phyloP scores from a whole-genome alignment of 2,329 filamentous ascomycete species.

The Cladophialophora carrionii region DNA sequence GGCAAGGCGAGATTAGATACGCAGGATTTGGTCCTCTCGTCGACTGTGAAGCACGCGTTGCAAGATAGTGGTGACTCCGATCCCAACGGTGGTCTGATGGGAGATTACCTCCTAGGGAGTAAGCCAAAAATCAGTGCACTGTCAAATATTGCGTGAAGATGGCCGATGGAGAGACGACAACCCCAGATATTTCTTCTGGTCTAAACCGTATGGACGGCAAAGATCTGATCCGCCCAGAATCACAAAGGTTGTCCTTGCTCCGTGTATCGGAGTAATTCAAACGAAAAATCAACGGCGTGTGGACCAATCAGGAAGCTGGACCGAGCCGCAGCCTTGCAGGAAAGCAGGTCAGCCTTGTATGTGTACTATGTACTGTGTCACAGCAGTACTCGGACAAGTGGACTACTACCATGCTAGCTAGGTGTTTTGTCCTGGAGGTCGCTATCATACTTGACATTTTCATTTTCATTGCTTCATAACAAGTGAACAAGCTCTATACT shows the following conservation, averaged over 20 bases:
- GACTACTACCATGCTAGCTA: not conserved
- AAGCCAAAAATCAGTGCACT: no score
- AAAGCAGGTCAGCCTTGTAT: not conserved
- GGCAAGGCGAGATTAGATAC: not conserved
- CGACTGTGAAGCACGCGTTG: not conserved
- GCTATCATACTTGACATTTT: not conserved
- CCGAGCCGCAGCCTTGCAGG: conserved; percentile 7
- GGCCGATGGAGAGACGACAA: not conserved
- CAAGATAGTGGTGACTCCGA: not conserved
- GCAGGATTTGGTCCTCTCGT: not conserved
- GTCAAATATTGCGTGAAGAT: no score
- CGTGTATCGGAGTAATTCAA: conserved; percentile 6
- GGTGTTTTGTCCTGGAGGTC: not conserved
- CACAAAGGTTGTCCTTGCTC: not conserved
- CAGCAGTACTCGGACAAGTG: not conserved
- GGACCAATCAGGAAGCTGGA: conserved; percentile 9
- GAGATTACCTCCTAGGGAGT: not conserved
- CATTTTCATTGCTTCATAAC: not conserved
- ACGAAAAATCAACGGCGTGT: conserved; percentile 1
- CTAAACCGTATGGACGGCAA: not conserved
- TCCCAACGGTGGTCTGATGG: not conserved
- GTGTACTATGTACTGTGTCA: not conserved
- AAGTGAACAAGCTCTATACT: not conserved
- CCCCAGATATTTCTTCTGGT: not conserved
- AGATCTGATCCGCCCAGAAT: not conserved